Evolutionary conservation across 2,329 filamentous ascomycete species (phyloP), one percentile per base, ranked within the genome.

Genomic region (Aspergillus ustus): DNA sequence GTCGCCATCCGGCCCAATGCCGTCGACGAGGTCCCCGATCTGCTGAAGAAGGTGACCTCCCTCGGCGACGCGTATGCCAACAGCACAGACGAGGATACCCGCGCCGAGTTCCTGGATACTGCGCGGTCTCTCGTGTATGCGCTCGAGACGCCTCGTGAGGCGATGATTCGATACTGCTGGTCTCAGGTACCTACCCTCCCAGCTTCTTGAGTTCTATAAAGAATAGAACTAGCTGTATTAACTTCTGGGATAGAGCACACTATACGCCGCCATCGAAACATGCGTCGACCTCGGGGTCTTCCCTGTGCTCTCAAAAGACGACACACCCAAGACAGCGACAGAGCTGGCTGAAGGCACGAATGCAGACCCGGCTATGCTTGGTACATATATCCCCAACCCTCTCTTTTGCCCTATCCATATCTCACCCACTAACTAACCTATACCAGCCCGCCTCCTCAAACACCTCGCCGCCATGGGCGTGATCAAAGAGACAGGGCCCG

Each of bases 131-230:
- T 72, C 44, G 63, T 66, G 1, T 61, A 64, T 40, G 75, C 65
- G 57, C 69, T 75, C 13, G 81, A 84, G 65, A 82, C 79, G 0
- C 82, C 82, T 0, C 73, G 81, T 7, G 82, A 84, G 69, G 80
- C 80, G 0, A 82, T 83, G 74, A 74, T 83, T 57, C 74, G 78
- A 58, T 80, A 83, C 49, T 74, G 69, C 63, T 83, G 81, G 79
- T 79, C 78, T 0, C 74, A 83, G 73, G 70, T 71, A 57, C 20
- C 25, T 25, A 57, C n/a, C 6, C 29, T 11, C 34, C 5, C 8
- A 37, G 15, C 5, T 40, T 13, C 34, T 13, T 40, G 15, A 5
- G 25, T 25, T 25, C 25, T 4, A 25, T 40, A 4, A 15, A 34
- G 8, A 1, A 9, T 34, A 13, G 31, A 5, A 9, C 31, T 13